Percentiles rank a stretch among this genome's conserved stretches.
phyloP scores from a whole-genome alignment of 2,329 filamentous ascomycete genomes.

The Cucurbitaria berberidis region DNA sequence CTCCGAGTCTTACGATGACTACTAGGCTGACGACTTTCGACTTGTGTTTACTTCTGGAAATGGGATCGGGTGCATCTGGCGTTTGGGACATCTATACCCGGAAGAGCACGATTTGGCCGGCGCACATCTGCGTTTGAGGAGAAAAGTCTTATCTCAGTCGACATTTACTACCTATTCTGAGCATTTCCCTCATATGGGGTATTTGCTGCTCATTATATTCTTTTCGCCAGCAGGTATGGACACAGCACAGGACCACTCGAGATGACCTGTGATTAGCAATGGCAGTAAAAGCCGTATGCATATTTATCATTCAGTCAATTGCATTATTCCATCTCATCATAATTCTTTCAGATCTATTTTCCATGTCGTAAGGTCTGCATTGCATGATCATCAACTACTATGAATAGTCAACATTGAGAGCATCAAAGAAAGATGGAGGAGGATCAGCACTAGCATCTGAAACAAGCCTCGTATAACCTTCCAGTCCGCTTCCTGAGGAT shows the following conservation, averaged over 20 bases:
- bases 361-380: background rate
- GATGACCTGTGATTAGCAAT: background rate
- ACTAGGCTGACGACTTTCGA: background rate
- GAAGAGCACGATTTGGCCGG: background rate
- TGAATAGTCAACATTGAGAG: background rate
- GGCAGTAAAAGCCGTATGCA: background rate
- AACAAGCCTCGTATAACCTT: background rate
- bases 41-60: background rate
- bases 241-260: background rate
- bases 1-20: conserved; percentile 3
- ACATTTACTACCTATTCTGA: background rate
- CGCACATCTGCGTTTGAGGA: background rate
- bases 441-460: background rate
- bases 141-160: background rate
- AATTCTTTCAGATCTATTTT: background rate
- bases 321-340: background rate
- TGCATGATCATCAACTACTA: background rate
- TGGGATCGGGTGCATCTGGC: background rate
- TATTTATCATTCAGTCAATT: background rate
- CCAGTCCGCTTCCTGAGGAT: background rate
- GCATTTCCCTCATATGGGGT: background rate
- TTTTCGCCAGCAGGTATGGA: background rate
- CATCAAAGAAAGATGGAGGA: background rate
- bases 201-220: no score
- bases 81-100: conserved; percentile 2